phyloP scores from a whole-genome alignment of 2,329 filamentous ascomycete genomes.

The Parastagonospora nodorum region DNA sequence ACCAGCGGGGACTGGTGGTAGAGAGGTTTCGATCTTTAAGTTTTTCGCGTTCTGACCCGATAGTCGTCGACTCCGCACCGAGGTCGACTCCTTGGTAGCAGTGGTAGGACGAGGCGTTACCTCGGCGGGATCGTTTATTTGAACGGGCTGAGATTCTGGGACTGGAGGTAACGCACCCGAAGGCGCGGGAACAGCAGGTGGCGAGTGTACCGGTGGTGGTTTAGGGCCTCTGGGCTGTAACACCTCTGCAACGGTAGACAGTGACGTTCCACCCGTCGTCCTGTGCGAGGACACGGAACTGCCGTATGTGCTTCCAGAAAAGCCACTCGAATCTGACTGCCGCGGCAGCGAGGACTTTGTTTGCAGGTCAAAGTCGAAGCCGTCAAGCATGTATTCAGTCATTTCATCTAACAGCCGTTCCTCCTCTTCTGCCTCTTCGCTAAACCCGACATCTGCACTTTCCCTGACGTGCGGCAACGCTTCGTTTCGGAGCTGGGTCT shows the following conservation, averaged over 20 bases:
- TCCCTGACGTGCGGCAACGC: slow-evolving; percentile 45
- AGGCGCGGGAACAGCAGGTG: slow-evolving; percentile 34
- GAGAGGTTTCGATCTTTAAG: slow-evolving; percentile 82
- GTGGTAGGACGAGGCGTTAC: slow-evolving; percentile 33
- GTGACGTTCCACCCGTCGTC: slow-evolving; percentile 67
- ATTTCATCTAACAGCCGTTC: slow-evolving; percentile 76
- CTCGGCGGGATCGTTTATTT: slow-evolving; percentile 30
- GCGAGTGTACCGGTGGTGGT: slow-evolving; percentile 32
- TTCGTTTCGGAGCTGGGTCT: slow-evolving; percentile 54
- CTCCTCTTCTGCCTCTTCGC: slow-evolving; percentile 54
- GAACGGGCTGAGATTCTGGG: slow-evolving; percentile 34
- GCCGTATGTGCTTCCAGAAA: slow-evolving; percentile 79
- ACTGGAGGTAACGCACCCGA: slow-evolving; percentile 40
- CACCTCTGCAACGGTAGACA: slow-evolving; percentile 76
- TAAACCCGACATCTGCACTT: slow-evolving; percentile 41
- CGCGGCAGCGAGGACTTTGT: slow-evolving; percentile 72
- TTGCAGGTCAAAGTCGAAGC: slow-evolving; percentile 75
- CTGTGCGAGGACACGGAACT: slow-evolving; percentile 77
- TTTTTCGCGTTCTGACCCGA: slow-evolving; percentile 82
- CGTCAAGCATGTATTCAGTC: slow-evolving; percentile 81
- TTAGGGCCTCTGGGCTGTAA: slow-evolving; percentile 48
- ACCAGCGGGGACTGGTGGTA: slow-evolving; percentile 42
- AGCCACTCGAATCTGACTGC: slow-evolving; percentile 80
- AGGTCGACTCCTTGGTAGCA: slow-evolving; percentile 34
- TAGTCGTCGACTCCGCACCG: slow-evolving; percentile 75